Percentiles rank a stretch among this genome's conserved stretches.
Evolutionary conservation across 2,329 filamentous ascomycete genomes (phyloP).

Genomic region (Trichoderma cornu-damae): DNA sequence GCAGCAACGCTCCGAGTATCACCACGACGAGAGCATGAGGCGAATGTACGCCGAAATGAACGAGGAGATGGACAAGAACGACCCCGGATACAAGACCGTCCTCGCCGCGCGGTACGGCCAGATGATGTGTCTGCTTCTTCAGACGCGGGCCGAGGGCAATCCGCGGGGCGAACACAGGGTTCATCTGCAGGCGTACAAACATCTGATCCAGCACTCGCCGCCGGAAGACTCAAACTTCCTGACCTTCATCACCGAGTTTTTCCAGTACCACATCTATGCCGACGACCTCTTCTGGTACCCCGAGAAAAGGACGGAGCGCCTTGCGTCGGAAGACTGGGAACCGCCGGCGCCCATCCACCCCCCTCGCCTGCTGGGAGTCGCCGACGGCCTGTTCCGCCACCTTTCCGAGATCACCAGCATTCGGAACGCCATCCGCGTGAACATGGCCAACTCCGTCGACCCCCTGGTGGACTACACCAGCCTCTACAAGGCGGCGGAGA

Average conservation of each 20-base stretch:
- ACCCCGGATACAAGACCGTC: conserved; percentile 42
- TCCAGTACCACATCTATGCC: conserved; percentile 74
- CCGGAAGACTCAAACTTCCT: conserved; percentile 61
- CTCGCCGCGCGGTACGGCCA: conserved; percentile 56
- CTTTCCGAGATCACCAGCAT: conserved; percentile 75
- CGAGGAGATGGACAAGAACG: conserved; percentile 38
- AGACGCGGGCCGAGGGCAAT: conserved; percentile 53
- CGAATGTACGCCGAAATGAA: conserved; percentile 46
- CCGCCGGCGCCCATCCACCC: conserved; percentile 40
- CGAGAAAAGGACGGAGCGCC: conserved; percentile 33
- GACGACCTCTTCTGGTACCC: conserved; percentile 55
- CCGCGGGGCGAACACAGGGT: conserved; percentile 66
- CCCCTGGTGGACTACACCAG: conserved; percentile 69
- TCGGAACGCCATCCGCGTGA: conserved; percentile 65
- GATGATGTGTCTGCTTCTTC: conserved; percentile 57
- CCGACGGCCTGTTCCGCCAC: conserved; percentile 74
- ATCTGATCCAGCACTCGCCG: conserved; percentile 59
- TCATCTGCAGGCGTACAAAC: conserved; percentile 71
- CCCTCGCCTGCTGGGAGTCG: conserved; percentile 67
- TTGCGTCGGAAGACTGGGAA: conserved; percentile 43
- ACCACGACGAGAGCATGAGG: conserved; percentile 51
- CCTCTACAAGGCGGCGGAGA: conserved; percentile 66
- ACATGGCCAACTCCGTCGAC: conserved; percentile 57
- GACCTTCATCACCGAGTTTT: conserved; percentile 66
- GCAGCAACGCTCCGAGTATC: conserved; percentile 48